phyloP scores from a whole-genome alignment of 192 early-diverging fungal genomes.

The Neocallimastix lanati region DNA sequence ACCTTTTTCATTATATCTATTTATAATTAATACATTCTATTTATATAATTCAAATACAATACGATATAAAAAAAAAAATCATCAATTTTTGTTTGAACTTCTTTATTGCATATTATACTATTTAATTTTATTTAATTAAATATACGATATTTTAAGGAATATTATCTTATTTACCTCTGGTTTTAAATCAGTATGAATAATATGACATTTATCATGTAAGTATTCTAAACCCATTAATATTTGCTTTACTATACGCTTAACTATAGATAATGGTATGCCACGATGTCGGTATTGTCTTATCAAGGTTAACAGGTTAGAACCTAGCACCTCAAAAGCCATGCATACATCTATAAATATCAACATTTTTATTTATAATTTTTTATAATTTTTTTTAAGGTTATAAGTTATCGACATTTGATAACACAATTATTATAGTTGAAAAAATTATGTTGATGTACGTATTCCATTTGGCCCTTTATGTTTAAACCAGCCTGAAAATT shows the following conservation, averaged over 20 bases:
- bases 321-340: slow-evolving; percentile 96
- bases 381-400: neutral
- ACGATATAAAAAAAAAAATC: too few species aligned
- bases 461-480: slow-evolving; percentile 71
- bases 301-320: slow-evolving; percentile 79
- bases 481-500: slow-evolving; percentile 79
- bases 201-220: slow-evolving; percentile 77
- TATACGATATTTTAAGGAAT: too few species aligned
- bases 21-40: neutral
- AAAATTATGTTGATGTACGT: slow-evolving; percentile 14
- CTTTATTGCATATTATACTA: too few species aligned
- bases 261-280: slow-evolving; percentile 69
- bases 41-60: too few species aligned
- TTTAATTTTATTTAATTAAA: too few species aligned
- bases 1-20: neutral
- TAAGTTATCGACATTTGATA: neutral
- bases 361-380: neutral
- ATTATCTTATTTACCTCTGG: slow-evolving; percentile 49
- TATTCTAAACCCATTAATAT: slow-evolving; percentile 82
- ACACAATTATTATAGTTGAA: neutral
- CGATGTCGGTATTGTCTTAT: slow-evolving; percentile 64
- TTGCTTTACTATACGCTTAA: slow-evolving; percentile 80
- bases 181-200: slow-evolving; percentile 97
- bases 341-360: slow-evolving; percentile 49
- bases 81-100: too few species aligned